Percentiles rank a stretch among this genome's conserved stretches.
These are phyloP conservation scores for Buddleja alternifolia DNA, from an alignment of 257 asterid species.

Conservation along the genomic window DNA sequence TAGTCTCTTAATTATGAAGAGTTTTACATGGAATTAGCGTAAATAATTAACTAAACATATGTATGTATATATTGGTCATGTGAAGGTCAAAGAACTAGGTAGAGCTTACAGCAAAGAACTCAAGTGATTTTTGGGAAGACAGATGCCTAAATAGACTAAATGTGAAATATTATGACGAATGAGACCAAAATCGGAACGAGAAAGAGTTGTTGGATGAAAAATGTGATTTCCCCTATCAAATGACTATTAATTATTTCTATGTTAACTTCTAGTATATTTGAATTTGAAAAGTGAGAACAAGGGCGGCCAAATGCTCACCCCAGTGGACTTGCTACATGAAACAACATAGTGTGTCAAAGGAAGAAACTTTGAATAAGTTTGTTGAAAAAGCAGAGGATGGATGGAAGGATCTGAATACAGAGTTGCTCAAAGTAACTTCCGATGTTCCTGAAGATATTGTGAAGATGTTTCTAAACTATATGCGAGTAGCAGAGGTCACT, in stretches of 20 bases:
- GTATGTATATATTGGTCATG: not conserved
- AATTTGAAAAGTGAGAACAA: constrained; percentile 32
- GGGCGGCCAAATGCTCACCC: constrained; percentile 10
- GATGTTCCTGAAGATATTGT: constrained; percentile 1
- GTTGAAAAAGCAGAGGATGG: constrained; percentile 20
- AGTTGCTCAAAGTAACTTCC: not conserved
- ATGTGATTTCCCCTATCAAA: no score
- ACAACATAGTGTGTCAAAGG: constrained; percentile 23
- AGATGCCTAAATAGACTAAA: constrained; percentile 1
- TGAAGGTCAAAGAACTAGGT: constrained; percentile 8
- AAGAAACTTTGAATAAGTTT: constrained; percentile 15
- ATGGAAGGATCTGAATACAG: constrained; percentile 34
- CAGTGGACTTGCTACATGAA: constrained; percentile 41
- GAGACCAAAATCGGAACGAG: no score
- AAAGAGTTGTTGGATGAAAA: no score
- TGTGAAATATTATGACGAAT: no score
- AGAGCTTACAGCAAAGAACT: constrained; percentile 4
- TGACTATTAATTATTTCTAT: no score
- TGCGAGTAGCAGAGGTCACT: constrained; percentile 21
- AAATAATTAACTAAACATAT: no score
- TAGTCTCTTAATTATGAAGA: no score
- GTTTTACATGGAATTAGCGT: no score
- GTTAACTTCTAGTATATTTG: not conserved
- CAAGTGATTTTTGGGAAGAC: constrained; percentile 1
- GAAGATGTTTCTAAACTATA: constrained; percentile 23